phyloP scores from a whole-genome alignment of 1,284 basidiomycete genomes.

The Tremellales sp. region DNA sequence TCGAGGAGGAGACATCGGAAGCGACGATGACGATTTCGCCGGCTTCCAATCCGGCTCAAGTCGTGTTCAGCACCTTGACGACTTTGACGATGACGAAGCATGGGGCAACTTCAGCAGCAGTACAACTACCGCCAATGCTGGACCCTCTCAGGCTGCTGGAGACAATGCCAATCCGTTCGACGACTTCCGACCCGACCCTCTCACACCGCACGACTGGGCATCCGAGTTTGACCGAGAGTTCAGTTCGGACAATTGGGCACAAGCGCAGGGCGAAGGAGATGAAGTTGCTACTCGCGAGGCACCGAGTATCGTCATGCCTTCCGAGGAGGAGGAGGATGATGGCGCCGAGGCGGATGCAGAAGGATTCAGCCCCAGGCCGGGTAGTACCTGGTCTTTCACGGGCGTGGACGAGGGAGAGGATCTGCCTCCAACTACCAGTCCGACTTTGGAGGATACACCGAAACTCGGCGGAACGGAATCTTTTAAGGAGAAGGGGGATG shows the following conservation, averaged over 20 bases:
- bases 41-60: slow-evolving; percentile 18
- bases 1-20: slow-evolving; percentile 8
- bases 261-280: slow-evolving; percentile 1
- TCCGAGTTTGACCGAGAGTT: slow-evolving; percentile 41
- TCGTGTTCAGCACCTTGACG: slow-evolving; percentile 7
- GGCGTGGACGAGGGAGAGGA: slow-evolving; percentile 39
- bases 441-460: slow-evolving; percentile 3
- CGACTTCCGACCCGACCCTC: slow-evolving; percentile 26
- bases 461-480: background rate
- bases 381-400: slow-evolving; percentile 32
- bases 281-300: background rate
- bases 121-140: slow-evolving; percentile 25
- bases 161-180: slow-evolving; percentile 42
- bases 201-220: slow-evolving; percentile 45
- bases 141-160: slow-evolving; percentile 6
- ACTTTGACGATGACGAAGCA: slow-evolving; percentile 37
- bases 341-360: slow-evolving; percentile 9
- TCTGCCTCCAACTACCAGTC: slow-evolving; percentile 31
- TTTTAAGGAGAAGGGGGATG: no score
- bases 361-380: slow-evolving; percentile 11
- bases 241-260: background rate
- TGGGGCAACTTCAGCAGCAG: slow-evolving; percentile 48
- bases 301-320: slow-evolving; percentile 17
- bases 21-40: slow-evolving; percentile 40
- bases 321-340: slow-evolving; percentile 23